Base-by-base conservation (phyloP, 257 asterid genomes). In the Solanum sejunctum region DNA sequence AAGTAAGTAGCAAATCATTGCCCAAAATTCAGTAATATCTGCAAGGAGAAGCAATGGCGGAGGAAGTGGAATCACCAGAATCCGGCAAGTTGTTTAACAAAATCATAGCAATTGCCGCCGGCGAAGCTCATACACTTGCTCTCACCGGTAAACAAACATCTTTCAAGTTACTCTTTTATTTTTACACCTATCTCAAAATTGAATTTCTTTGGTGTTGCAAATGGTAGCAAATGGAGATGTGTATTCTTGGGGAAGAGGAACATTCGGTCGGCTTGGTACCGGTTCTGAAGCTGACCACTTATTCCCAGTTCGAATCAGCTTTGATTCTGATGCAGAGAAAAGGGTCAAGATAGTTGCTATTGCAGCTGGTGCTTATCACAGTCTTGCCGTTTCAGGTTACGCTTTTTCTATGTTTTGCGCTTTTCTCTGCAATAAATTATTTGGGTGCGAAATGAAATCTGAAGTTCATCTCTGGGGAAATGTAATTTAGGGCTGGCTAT, bases 231-330 rank as follows among this genome's bases (percentile, higher is more conserved):
- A 93, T 89, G 98, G 99, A 32, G 90, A 90, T 83, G 96, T 96
- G 72, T 93, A 92, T 87, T 90, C 96, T 58, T 96, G 99, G 98
- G 99, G 99, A 21, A 92, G 99, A 89, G 99, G 99, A 84, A 91
- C 89, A 28, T 92, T 94, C 79, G 98, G 98, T 85, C 95, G 98
- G 79, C 96, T 96, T 55, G 99, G 99, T 17, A 90, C 89, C 63
- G 98, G 89, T 85, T 93, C 95, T 28, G 99, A 96, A 81, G 80
- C 88, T 43, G 98, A 96, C 67, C 91, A 87, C 83, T 73, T 84
- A 18, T 67, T 87, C 43, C 98, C 98, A 81, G 87, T 83, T 49
- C 93, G 84, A 52, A 88, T 96, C 54, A 79, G 88, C 5, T 95
- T 95, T 89, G 91, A 84, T 21, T 49, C 9, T 49, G 58, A 73